These are phyloP conservation scores for Polyplosphaeria fusca DNA, from an alignment of 495 filamentous ascomycete species.

Conservation along the genomic window DNA sequence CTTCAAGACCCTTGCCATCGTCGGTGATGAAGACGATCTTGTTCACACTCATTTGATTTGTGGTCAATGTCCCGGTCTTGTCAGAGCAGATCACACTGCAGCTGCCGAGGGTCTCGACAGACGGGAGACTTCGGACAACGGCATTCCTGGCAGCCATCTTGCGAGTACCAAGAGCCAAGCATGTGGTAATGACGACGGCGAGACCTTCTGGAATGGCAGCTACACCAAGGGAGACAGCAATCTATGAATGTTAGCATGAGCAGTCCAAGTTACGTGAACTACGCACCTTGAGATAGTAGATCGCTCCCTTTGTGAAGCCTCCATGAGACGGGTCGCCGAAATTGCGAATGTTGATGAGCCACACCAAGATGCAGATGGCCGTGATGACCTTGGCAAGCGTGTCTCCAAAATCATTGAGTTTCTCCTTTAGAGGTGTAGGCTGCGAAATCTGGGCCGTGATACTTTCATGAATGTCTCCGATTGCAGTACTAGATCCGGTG, in stretches of 20 bases:
- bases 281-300: constrained; percentile 87
- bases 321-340: constrained; percentile 94
- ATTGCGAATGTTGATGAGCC: constrained; percentile 96
- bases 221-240: constrained; percentile 96
- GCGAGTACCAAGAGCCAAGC: constrained; percentile 87
- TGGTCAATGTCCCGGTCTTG: constrained; percentile 97
- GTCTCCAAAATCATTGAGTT: constrained; percentile 97
- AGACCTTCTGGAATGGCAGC: constrained; percentile 97
- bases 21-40: constrained; percentile 81
- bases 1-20: constrained; percentile 71
- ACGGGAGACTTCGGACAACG: constrained; percentile 90
- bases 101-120: constrained; percentile 96
- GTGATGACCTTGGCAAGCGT: constrained; percentile 96
- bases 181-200: constrained; percentile 96
- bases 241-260: constrained; percentile 44
- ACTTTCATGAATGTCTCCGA: constrained; percentile 98
- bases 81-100: constrained; percentile 99
- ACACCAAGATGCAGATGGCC: constrained; percentile 91
- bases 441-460: constrained; percentile 97
- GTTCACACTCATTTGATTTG: constrained; percentile 98
- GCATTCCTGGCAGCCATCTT: constrained; percentile 99
- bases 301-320: constrained; percentile 94
- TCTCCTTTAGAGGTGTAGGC: constrained; percentile 95
- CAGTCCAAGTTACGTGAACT: neutral
- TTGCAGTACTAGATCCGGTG: constrained; percentile 88